Evolutionary conservation across 495 filamentous ascomycete species (phyloP).

Genomic region (Penicillium subrubescens): DNA sequence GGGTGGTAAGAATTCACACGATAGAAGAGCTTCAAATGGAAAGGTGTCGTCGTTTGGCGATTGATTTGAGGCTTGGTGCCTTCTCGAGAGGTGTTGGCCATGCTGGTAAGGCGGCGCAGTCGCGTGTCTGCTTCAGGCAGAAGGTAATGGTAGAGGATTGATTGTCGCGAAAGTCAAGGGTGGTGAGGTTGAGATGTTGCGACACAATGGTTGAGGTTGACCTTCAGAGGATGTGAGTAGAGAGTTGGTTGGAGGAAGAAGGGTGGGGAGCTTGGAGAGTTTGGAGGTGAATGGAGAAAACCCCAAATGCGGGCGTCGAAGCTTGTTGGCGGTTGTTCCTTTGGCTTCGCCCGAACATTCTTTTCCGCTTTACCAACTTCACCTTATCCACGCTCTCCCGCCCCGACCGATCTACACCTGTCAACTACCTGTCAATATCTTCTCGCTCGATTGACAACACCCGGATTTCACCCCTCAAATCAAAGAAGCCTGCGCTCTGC

Average conservation of each 20-base stretch:
- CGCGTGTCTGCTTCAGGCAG: not conserved
- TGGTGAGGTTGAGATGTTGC: not conserved
- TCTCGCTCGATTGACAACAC: not conserved
- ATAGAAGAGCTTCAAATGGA: conserved; percentile 91
- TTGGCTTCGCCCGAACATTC: conserved; percentile 12
- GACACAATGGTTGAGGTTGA: not conserved
- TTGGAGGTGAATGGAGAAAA: conserved; percentile 12
- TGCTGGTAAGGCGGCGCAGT: conserved; percentile 16
- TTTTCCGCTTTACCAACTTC: conserved; percentile 15
- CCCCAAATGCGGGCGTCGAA: conserved; percentile 22
- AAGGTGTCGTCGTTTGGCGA: conserved; percentile 78
- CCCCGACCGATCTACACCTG: not conserved
- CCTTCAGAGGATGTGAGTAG: not conserved
- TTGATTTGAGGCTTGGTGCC: conserved; percentile 46
- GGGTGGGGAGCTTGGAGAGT: conserved; percentile 1
- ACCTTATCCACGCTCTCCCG: not conserved
- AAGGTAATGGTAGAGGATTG: not conserved
- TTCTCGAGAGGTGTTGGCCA: conserved; percentile 33
- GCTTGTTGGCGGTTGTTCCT: conserved; percentile 9
- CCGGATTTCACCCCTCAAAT: not conserved
- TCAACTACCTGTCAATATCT: not conserved
- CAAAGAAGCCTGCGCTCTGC: not conserved
- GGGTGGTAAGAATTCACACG: conserved; percentile 70
- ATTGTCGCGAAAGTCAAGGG: not conserved
- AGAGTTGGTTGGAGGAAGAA: not conserved